Conservation (phyloP, 179 eudicot species). For the Dionaea muscipula region DNA sequence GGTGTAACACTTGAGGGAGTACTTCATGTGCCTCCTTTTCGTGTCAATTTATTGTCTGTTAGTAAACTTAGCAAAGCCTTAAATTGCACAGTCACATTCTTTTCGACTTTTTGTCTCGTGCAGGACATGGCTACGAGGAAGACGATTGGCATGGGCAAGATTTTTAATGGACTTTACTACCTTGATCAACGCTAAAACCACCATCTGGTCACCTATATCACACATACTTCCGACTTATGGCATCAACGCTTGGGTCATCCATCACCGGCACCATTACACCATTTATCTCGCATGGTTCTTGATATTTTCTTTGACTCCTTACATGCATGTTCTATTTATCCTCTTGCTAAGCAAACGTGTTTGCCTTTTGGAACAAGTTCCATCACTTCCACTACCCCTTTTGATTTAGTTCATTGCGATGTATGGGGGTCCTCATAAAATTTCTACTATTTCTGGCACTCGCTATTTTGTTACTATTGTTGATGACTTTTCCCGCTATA, state of each 20-base stretch:
- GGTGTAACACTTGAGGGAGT: background rate
- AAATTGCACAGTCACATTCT: background rate
- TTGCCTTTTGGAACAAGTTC: background rate
- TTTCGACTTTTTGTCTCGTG: background rate
- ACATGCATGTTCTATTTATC: background rate
- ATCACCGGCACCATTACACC: too few species aligned
- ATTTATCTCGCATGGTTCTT: background rate
- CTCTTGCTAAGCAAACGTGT: background rate
- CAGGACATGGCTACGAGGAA: background rate
- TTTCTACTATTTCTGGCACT: background rate
- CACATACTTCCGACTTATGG: too few species aligned
- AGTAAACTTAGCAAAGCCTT: background rate
- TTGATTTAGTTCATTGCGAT: background rate
- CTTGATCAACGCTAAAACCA: background rate
- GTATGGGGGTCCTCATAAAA: background rate
- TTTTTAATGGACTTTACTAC: background rate
- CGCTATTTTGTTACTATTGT: slow-evolving; percentile 3
- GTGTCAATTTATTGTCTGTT: background rate
- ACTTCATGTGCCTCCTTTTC: background rate
- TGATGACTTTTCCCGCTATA: background rate
- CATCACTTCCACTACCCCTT: too few species aligned
- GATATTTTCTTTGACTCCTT: background rate
- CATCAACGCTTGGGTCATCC: too few species aligned
- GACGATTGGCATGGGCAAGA: background rate
- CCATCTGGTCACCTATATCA: too few species aligned